phyloP scores from a whole-genome alignment of 1,284 basidiomycete genomes.

The Wolfiporia cocos region DNA sequence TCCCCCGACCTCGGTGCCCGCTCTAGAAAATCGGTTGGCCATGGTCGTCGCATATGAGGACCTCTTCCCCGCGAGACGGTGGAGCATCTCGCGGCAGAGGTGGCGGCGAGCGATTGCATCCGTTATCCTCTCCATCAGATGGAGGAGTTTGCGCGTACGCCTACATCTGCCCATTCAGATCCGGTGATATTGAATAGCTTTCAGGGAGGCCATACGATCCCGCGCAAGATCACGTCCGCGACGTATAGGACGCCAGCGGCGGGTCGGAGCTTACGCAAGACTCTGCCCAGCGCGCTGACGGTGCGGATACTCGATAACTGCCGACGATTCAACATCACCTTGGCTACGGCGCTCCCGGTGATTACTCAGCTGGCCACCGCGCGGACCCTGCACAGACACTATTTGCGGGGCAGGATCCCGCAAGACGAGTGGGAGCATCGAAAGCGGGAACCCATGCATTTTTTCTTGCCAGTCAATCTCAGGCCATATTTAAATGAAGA shows the following conservation, averaged over 20 bases:
- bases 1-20: slow-evolving; percentile 14
- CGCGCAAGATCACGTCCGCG: slow-evolving; percentile 27
- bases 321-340: slow-evolving; percentile 36
- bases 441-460: slow-evolving; percentile 43
- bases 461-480: slow-evolving; percentile 44
- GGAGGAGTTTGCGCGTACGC: slow-evolving; percentile 30
- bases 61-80: slow-evolving; percentile 26
- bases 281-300: slow-evolving; percentile 7
- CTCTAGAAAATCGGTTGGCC: slow-evolving; percentile 34
- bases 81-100: slow-evolving; percentile 30
- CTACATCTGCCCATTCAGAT: neutral
- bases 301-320: slow-evolving; percentile 30
- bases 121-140: slow-evolving; percentile 30
- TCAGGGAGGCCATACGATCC: slow-evolving; percentile 55
- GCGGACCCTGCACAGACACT: slow-evolving; percentile 43
- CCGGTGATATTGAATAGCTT: neutral
- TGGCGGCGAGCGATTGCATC: slow-evolving; percentile 44
- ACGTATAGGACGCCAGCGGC: slow-evolving; percentile 33
- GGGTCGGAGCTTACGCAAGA: slow-evolving; percentile 7
- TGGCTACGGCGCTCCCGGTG: slow-evolving; percentile 44
- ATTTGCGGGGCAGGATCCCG: slow-evolving; percentile 39
- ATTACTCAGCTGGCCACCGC: slow-evolving; percentile 50
- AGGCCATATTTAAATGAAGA: slow-evolving; percentile 42
- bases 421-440: slow-evolving; percentile 49
- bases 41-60: slow-evolving; percentile 34